Conservation (phyloP, 306 rosid genomes). For the Castanea crenata region DNA sequence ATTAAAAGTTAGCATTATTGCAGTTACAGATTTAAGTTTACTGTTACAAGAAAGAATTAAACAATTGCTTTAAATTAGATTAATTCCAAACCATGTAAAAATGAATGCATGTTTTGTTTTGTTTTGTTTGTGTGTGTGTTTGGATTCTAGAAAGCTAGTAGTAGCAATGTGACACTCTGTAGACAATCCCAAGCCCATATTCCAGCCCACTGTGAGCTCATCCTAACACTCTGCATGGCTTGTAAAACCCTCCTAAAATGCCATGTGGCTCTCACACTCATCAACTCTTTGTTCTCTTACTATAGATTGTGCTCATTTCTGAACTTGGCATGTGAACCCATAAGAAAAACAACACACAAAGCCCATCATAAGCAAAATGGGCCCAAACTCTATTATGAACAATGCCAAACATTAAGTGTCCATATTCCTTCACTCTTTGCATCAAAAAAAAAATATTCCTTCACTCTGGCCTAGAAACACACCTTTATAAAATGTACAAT, state of each 20-base stretch:
- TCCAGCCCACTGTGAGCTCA: too few relatives aligned
- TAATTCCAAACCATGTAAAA: too few relatives aligned
- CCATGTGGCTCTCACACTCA: constrained; percentile 26
- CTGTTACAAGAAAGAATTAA: too few relatives aligned
- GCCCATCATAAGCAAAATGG: neutral
- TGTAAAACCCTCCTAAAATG: constrained; percentile 13
- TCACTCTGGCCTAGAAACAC: too few relatives aligned
- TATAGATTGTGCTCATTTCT: constrained; percentile 1
- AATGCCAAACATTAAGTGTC: constrained; percentile 10
- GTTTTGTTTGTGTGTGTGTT: too few relatives aligned
- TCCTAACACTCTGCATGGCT: neutral
- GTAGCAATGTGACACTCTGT: too few relatives aligned
- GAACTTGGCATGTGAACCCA: neutral
- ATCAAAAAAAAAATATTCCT: neutral
- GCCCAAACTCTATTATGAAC: neutral
- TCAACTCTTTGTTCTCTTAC: constrained; percentile 16
- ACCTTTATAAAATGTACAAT: neutral
- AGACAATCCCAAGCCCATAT: too few relatives aligned
- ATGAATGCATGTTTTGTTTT: too few relatives aligned
- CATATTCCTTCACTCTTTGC: neutral
- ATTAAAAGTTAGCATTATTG: too few relatives aligned
- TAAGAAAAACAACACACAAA: neutral
- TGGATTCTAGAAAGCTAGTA: too few relatives aligned
- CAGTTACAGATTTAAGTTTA: too few relatives aligned
- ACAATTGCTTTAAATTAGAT: too few relatives aligned